Evolutionary conservation across 2,329 filamentous ascomycete species (phyloP), one percentile per base, ranked within the genome.

Genomic region (Tolypocladium tropicale): DNA sequence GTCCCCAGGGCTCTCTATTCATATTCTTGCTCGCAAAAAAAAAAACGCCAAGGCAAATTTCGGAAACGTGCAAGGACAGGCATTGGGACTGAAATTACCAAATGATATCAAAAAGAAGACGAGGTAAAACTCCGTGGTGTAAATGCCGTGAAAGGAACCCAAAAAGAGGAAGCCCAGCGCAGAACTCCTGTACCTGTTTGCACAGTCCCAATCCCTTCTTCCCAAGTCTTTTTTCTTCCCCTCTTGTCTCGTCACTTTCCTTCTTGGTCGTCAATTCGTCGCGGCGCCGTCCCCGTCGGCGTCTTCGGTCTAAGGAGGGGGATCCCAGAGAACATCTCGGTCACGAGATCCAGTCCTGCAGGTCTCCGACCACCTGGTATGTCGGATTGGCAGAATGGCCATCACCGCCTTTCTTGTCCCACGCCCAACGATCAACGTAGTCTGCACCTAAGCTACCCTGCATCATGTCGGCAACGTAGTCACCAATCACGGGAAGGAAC

Each of bases 401-500:
- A 64, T 74, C 68, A 53, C 64, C 63, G 67, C 72, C 66, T 62
- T 74, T 67, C 65, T 70, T 69, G 65, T 76, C 67, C 76, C 77
- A 79, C 50, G 72, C 74, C 75, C 75, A 78, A 53, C 75, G 68
- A 55, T 68, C 67, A 30, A 63, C 64, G 56, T 72, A 72, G 39
- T 73, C 68, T 9, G 65, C 59, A n/a, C 67, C 67, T 34, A 78
- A 68, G 55, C 64, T 67, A 55, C 71, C 74, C 53, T 74, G 65
- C 63, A 78, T 65, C 70, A 78, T 73, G 60, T 80, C 74, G 33
- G 74, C 70, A 56, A 83, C 72, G 65, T 86, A 86, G 57, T 79
- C 77, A 4, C 83, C 83, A 59, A 84, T 79, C 28, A 78, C 79
- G 1, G 83, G 83, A 30, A 86, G 70, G 63, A 86, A 85, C 66